phyloP scores from a whole-genome alignment of 371 early-diverging fungal genomes.

The Nematocida sp. region DNA sequence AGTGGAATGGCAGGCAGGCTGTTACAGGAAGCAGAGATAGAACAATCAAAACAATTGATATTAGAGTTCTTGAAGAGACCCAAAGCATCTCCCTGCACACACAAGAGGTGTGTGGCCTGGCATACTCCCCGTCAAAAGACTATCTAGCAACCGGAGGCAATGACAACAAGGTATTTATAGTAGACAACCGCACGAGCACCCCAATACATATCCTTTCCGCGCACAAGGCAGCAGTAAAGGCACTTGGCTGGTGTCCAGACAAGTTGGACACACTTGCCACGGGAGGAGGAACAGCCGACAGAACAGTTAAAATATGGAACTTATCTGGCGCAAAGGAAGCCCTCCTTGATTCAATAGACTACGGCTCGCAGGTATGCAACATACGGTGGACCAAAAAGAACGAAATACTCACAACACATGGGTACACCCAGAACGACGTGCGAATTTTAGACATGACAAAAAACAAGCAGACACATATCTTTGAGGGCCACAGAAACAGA shows the following conservation, averaged over 20 bases:
- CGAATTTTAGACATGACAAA: slow-evolving; percentile 57
- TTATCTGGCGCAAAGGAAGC: slow-evolving; percentile 14
- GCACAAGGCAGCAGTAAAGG: slow-evolving; percentile 71
- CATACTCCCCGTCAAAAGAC: slow-evolving; percentile 45
- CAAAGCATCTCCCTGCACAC: slow-evolving; percentile 59
- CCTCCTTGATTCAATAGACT: slow-evolving; percentile 59
- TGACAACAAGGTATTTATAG: slow-evolving; percentile 70
- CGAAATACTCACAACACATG: slow-evolving; percentile 69
- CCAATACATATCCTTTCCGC: slow-evolving; percentile 54
- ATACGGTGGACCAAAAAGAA: slow-evolving; percentile 66
- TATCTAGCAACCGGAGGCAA: slow-evolving; percentile 70
- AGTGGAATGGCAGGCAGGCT: slow-evolving; percentile 54
- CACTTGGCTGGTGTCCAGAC: slow-evolving; percentile 63
- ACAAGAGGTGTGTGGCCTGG: slow-evolving; percentile 71
- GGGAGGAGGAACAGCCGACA: slow-evolving; percentile 71
- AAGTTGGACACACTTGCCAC: slow-evolving; percentile 60
- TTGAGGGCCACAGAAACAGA: slow-evolving; percentile 68
- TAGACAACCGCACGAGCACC: slow-evolving; percentile 58
- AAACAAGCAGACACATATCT: slow-evolving; percentile 44
- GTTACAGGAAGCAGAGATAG: slow-evolving; percentile 70
- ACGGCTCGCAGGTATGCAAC: slow-evolving; percentile 70
- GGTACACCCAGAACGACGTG: slow-evolving; percentile 71
- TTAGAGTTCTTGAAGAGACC: slow-evolving; percentile 40
- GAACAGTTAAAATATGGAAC: slow-evolving; percentile 69
- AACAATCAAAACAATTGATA: slow-evolving; percentile 66